phyloP scores from a whole-genome alignment of 495 filamentous ascomycete genomes.

The Neohortaea acidophila region DNA sequence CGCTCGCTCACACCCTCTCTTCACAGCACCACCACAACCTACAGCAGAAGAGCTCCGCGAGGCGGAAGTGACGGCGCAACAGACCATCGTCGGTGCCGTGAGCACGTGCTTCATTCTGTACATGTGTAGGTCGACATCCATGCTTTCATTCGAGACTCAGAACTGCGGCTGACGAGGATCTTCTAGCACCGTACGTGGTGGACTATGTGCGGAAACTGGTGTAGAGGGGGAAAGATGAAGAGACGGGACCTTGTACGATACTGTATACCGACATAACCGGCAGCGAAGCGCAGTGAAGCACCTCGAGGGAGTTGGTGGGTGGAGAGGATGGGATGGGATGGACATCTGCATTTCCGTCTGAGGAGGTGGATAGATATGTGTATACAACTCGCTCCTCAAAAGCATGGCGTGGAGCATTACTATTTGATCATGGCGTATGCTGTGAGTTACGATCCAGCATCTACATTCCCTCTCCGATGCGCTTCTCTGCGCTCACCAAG shows the following conservation, averaged over 20 bases:
- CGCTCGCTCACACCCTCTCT: background rate
- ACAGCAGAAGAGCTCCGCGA: conserved; percentile 8
- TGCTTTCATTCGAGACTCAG: background rate
- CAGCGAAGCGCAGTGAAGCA: too few relatives aligned
- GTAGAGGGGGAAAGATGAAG: background rate
- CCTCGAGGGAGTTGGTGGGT: too few relatives aligned
- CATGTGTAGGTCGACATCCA: conserved; percentile 14
- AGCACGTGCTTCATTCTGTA: conserved; percentile 17
- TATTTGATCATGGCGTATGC: too few relatives aligned
- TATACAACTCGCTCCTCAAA: too few relatives aligned
- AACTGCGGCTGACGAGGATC: background rate
- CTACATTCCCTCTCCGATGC: too few relatives aligned
- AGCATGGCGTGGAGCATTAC: too few relatives aligned
- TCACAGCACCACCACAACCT: conserved; percentile 20
- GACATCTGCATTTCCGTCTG: too few relatives aligned
- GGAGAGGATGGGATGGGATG: too few relatives aligned
- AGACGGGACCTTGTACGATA: background rate
- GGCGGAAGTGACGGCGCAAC: conserved; percentile 14
- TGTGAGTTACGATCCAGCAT: too few relatives aligned
- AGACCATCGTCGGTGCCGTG: conserved; percentile 13
- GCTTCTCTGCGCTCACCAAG: too few relatives aligned
- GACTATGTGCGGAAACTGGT: conserved; percentile 18
- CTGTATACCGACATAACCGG: too few relatives aligned
- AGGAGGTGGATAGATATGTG: too few relatives aligned
- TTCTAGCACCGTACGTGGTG: conserved; percentile 19